Evolutionary conservation across 78 protist species (phyloP).

Genomic region (Creolimax fragrantissima): DNA sequence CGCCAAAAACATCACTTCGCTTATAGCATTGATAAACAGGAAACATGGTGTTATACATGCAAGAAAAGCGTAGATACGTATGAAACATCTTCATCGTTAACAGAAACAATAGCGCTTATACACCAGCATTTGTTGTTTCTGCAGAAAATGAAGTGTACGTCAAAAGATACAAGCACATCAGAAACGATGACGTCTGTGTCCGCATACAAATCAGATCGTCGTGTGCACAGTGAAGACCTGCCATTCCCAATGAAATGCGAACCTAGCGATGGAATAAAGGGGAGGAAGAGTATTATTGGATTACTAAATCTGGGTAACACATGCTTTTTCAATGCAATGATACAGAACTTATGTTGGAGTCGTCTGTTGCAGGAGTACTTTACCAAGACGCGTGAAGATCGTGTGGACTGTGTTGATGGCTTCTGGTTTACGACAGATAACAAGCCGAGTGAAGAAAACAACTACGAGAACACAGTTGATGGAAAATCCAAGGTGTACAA

Average conservation of each 20-base stretch:
- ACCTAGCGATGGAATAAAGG: no score
- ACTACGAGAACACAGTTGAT: background rate
- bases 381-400: background rate
- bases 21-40: background rate
- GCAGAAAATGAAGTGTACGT: no score
- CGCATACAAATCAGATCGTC: no score
- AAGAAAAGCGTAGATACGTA: background rate
- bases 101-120: no score
- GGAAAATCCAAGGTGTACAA: background rate
- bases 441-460: background rate
- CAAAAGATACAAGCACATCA: no score
- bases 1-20: background rate
- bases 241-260: no score
- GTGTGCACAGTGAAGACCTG: no score
- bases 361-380: background rate
- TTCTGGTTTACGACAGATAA: background rate
- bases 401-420: background rate
- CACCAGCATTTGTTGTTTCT: no score
- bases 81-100: no score
- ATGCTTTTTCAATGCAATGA: constrained; percentile 72
- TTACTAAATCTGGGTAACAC: constrained; percentile 83
- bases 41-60: background rate
- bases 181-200: no score
- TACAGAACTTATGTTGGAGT: constrained; percentile 39
- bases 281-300: no score